Conservation (phyloP, 2,329 filamentous ascomycete species). For the Colletotrichum lentis region DNA sequence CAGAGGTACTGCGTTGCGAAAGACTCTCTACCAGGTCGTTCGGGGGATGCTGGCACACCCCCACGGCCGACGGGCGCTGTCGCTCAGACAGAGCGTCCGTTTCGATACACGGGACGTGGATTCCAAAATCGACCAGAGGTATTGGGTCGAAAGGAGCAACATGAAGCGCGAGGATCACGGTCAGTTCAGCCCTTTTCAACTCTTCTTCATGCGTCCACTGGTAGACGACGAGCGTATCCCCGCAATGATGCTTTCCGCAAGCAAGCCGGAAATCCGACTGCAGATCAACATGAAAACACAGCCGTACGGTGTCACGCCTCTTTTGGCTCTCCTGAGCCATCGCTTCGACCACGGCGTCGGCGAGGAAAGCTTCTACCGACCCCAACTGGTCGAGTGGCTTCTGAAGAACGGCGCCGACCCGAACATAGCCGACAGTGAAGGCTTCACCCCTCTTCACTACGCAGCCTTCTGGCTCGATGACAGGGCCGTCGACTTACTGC, state of each 20-base stretch:
- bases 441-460: constrained; percentile 26
- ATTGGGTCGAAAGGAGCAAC: not conserved
- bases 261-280: not conserved
- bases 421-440: constrained; percentile 17
- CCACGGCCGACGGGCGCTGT: not conserved
- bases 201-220: constrained; percentile 26
- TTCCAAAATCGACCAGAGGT: not conserved
- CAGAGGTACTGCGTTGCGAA: not conserved
- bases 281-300: constrained; percentile 2
- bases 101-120: not conserved
- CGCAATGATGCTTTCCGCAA: constrained; percentile 10
- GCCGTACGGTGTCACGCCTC: not conserved
- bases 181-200: constrained; percentile 15
- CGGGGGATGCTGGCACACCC: not conserved
- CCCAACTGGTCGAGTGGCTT: constrained; percentile 21
- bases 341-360: constrained; percentile 17
- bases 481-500: constrained; percentile 3
- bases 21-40: not conserved
- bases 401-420: constrained; percentile 22
- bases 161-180: not conserved
- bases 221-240: constrained; percentile 21
- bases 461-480: constrained; percentile 30
- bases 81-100: not conserved
- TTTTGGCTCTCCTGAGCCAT: constrained; percentile 23
- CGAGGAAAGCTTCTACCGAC: constrained; percentile 20